Evolutionary conservation across 371 early-diverging fungal genomes (phyloP), one percentile per base, ranked within the genome.

Genomic region (Mortierella sp.): DNA sequence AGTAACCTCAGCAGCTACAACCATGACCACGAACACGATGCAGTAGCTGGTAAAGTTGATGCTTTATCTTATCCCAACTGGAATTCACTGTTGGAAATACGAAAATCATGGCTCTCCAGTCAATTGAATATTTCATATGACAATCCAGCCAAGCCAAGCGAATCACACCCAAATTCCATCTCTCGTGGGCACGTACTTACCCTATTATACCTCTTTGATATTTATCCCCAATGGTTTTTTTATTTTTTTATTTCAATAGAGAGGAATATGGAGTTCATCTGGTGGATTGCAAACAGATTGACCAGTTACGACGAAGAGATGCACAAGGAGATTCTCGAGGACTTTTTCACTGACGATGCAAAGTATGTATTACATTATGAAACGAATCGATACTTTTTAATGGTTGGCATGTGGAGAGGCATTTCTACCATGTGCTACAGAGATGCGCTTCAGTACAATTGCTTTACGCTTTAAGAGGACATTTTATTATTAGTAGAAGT

Each of bases 251-350:
- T 28, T 28, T 28, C 28, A 28, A 28, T 28, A 80, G 81, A 81
- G 3, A 65, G 70, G 55, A 81, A 76, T 48, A 81, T 69, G 76
- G 76, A 75, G 50, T 81, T 81, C 53, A 81, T 81, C 58, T 76
- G 73, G 72, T 81, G 82, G 82, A 68, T 81, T 60, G 82, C 82
- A 53, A 81, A 71, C 36, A 63, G 74, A 28, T 58, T 81, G 57
- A 81, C 82, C 43, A 75, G 76, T 50, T 81, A 81, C 57, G 82
- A 81, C 33, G 76, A 81, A 52, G 76, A 68, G 16, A 75, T 81
- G 76, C 82, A 81, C 70, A 81, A 81, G 50, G 82, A 81, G 43
- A 81, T 81, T 70, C 82, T 81, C 11, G 82, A 81, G 28, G 82
- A 81, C 58, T 75, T 81, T 55, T 81, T 81, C 61, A 81, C 76